These are phyloP conservation scores for Gossypium trilobum DNA, from an alignment of 441 rosid species.

Conservation along the genomic window DNA sequence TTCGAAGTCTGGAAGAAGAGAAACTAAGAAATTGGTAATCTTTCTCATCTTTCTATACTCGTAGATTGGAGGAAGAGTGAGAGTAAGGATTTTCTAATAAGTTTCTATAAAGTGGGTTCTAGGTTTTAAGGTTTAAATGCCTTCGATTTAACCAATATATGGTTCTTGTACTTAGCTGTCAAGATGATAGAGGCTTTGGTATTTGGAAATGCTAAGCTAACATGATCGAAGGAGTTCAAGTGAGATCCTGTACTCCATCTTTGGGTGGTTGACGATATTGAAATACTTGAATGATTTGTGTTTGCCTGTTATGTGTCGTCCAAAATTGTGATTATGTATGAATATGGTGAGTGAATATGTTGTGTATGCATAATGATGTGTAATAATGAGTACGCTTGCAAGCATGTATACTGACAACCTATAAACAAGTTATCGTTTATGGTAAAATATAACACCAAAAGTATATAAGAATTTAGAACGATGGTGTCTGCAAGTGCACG, in stretches of 20 bases:
- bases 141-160: too few relatives aligned
- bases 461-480: too few relatives aligned
- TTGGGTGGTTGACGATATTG: neutral
- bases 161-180: neutral
- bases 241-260: neutral
- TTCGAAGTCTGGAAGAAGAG: neutral
- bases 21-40: neutral
- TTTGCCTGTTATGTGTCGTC: too few relatives aligned
- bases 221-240: neutral
- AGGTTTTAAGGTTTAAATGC: neutral
- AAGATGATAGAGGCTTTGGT: neutral
- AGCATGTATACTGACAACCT: too few relatives aligned
- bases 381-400: too few relatives aligned
- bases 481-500: too few relatives aligned
- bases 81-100: neutral
- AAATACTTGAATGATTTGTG: too few relatives aligned
- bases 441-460: too few relatives aligned
- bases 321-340: too few relatives aligned
- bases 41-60: neutral
- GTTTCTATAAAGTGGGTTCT: neutral
- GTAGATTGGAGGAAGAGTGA: neutral
- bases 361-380: too few relatives aligned
- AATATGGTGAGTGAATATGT: too few relatives aligned
- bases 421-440: too few relatives aligned
- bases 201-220: neutral